Evolutionary conservation across 352 stramenopile genomes (phyloP), one percentile per base, ranked within the genome.

Genomic region (Peronospora tabacina): DNA sequence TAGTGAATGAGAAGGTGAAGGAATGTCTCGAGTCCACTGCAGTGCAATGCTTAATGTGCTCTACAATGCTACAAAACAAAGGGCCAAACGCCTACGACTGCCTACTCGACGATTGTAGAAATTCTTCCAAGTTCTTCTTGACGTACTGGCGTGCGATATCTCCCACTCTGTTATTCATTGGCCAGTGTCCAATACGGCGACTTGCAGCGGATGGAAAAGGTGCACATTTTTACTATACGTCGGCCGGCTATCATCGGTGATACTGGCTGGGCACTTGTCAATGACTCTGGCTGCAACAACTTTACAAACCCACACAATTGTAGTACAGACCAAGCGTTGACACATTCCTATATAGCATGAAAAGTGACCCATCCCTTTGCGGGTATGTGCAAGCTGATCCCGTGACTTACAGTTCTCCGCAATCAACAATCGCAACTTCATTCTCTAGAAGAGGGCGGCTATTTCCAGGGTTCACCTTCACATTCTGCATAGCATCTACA

Each of bases 401-500:
- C 10, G 28, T 50, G 16, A 34, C 22, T 40, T 68, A 66, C 10
- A 87, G 58, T 50, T 85, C 64, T 5, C 78, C 78, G 13, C 78
- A 89, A 55, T 82, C 67, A n/a, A 75, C 61, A 20, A 89, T 77
- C 42, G 61, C 53, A 30, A 89, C 71, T 50, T 82, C 69, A 47
- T 83, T 82, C 22, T 75, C 60, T 1, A 64, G 22, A n/a, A 78
- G 52, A 12, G 78, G 78, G 5, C 60, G 48, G 44, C 66, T 75
- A 54, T 79, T 82, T 39, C 58, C 56, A 19, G 63, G 57, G 43
- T 66, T 68, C 20, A 86, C 75, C 28, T 83, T 55, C 5, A 87
- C 75, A 30, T 66, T 70, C 45, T 87, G 75, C 65, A 89, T 85
- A 15, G 59, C 48, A 51, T 87, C 72, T 13, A 89, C 75, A 10